Base-by-base conservation (phyloP, 139 green algal species). In the Spirogloea muscicola region DNA sequence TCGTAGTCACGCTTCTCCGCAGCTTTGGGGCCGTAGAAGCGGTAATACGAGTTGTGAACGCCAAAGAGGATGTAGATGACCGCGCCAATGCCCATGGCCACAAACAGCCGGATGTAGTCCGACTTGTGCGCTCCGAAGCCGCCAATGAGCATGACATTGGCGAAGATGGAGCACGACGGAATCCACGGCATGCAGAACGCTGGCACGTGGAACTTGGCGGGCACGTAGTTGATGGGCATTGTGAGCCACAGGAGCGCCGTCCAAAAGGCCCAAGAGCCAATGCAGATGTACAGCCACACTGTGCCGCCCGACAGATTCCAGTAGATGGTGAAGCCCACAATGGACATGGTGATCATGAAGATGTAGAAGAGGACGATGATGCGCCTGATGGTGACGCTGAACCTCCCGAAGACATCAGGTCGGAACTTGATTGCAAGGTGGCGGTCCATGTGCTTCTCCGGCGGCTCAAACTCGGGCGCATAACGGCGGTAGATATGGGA, bases 141-240 rank as follows among this genome's bases (percentile, higher is more conserved):
- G 48, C 64, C 64, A 6, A 73, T 33, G 6, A 73, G 42, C 64
- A 73, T 73, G 41, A 62, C 34, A 36, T 73, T 73, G 40, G 64
- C 64, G 29, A 58, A 73, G 34, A 73, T 73, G 10, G 64, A 73
- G 42, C 34, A 33, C 25, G 64, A 58, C 13, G 64, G 64, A 5
- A 65, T 41, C 64, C 64, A 73, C 9, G 64, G 64, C 64, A 73
- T 58, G 9, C n/a, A 3, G 39, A 38, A 73, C 41, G n/a, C 36
- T 3, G 64, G 64, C 29, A 73, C 5, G 9, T 27, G 39, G 49
- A 73, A 73, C 31, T 73, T 73, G 9, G 40, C n/a, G 25, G 64
- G 64, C 9, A 73, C 42, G 39, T 69, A 73, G 7, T 62, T 7
- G 6, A 73, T 73, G 10, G 64, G 64, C 64, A 73, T 62, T 16